Evolutionary conservation across 2,329 filamentous ascomycete genomes (phyloP), one percentile per base, ranked within the genome.

Genomic region (Neonectria faginata): DNA sequence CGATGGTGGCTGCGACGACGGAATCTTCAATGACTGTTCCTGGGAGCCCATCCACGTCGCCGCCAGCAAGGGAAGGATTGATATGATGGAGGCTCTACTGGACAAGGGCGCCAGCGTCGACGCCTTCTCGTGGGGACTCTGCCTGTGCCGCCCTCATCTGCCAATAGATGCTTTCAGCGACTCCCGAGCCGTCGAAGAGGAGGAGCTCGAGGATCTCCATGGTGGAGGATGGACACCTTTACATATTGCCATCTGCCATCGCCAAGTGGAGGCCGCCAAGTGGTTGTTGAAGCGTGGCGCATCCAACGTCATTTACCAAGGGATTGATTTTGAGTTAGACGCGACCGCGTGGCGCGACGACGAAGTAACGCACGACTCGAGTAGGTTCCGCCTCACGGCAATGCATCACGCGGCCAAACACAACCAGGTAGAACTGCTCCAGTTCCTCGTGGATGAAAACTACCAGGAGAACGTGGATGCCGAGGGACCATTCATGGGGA

Each of bases 211-310:
- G 39, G 72, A 74, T 45, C 31, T 74, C 14, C 72, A 74, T 29
- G 70, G 72, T 8, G 72, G 72, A 8, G 73, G 73, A 54, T 74
- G 72, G 72, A 74, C 72, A 16, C 72, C 72, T 22, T 50, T 74
- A 14, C 72, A 74, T 62, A 60, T 74, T 53, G 72, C 72, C 22
- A 74, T 74, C 48, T 74, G 72, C 41, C 69, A 74, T 36, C 25
- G 44, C 20, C n/a, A 74, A 48, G 39, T 68, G 11, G 72, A 74
- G n/a, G 65, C 71, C 1, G 72, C 72, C 25, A 74, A 69, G 25
- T 70, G 67, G 31, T 60, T 74, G 6, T 45, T 74, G 5, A 59
- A 64, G 51, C 70, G 64, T 6, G 72, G 72, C 14, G 72, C 72
- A 9, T 74, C 72, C 27, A 65, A 55, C 16, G 42, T 69, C 27